These are phyloP conservation scores for Aspergillus indologenus DNA, from an alignment of 495 filamentous ascomycete genomes.

Conservation along the genomic window DNA sequence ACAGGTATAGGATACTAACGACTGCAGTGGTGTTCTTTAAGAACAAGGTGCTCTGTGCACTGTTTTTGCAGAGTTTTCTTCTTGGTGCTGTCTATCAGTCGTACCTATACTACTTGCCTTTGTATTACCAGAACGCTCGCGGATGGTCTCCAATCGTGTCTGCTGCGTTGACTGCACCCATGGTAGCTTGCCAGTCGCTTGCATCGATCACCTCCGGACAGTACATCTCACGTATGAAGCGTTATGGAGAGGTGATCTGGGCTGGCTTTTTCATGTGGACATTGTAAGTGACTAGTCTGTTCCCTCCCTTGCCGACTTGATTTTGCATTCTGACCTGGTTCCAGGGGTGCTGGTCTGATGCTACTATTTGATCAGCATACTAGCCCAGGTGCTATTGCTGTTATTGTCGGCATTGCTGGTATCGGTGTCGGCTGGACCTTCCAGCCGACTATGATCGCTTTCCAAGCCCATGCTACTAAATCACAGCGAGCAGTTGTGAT, in stretches of 20 bases:
- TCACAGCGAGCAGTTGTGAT: constrained; percentile 60
- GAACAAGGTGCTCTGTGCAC: constrained; percentile 47
- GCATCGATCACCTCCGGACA: constrained; percentile 53
- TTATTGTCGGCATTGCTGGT: constrained; percentile 53
- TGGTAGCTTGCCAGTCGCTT: constrained; percentile 52
- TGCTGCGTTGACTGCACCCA: constrained; percentile 48
- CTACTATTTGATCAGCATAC: constrained; percentile 48
- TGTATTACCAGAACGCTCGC: constrained; percentile 55
- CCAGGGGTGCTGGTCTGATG: constrained; percentile 51
- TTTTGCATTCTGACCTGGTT: neutral
- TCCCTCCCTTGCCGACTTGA: neutral
- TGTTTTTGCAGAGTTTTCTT: constrained; percentile 59
- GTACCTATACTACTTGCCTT: constrained; percentile 51
- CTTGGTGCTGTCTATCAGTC: constrained; percentile 58
- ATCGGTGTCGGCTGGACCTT: constrained; percentile 57
- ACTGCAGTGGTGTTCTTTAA: constrained; percentile 51
- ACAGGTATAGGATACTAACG: constrained; percentile 16
- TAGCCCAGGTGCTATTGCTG: constrained; percentile 46
- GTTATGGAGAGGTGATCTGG: constrained; percentile 59
- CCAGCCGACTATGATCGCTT: constrained; percentile 60
- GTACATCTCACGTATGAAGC: constrained; percentile 53
- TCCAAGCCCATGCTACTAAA: constrained; percentile 58
- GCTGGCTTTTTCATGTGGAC: constrained; percentile 53
- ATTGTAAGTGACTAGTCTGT: constrained; percentile 32
- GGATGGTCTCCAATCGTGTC: constrained; percentile 48